A percentile compares a stretch with the other conserved stretches of the same genome.
Evolutionary conservation across 148 eudicot species (phyloP).

Genomic region (Amaranthus palmeri): DNA sequence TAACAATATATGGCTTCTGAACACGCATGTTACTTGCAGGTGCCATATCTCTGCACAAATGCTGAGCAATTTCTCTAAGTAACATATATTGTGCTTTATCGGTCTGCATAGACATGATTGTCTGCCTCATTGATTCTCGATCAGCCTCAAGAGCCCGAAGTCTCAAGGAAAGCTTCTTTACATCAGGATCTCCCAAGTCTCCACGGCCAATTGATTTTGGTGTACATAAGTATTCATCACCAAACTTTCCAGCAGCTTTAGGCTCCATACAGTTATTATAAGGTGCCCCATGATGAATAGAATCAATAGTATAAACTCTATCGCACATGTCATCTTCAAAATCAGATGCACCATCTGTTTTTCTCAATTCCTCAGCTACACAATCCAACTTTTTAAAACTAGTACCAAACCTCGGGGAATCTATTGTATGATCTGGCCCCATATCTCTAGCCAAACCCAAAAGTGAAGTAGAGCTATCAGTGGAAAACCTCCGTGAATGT

Average conservation of each 20-base stretch:
- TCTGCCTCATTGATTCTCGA: conserved; percentile 89
- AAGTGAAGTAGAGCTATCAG: conserved; percentile 47
- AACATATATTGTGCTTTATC: conserved; percentile 90
- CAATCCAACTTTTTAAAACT: conserved; percentile 49
- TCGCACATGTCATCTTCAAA: conserved; percentile 69
- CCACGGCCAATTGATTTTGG: conserved; percentile 41
- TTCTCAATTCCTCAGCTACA: conserved; percentile 42
- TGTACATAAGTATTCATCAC: conserved; percentile 48
- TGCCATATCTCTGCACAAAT: conserved; percentile 77
- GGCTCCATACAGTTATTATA: conserved; percentile 40
- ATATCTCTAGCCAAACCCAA: conserved; percentile 38
- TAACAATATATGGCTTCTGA: conserved; percentile 44
- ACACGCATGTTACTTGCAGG: conserved; percentile 49
- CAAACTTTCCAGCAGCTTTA: conserved; percentile 40
- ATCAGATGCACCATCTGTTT: conserved; percentile 57
- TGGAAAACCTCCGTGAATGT: conserved; percentile 44
- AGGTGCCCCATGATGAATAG: conserved; percentile 47
- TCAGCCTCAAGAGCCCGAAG: conserved; percentile 98
- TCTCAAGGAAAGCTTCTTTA: conserved; percentile 67
- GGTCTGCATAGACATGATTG: conserved; percentile 77
- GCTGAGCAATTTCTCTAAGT: conserved; percentile 92
- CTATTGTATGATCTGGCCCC: conserved; percentile 36
- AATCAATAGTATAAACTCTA: conserved; percentile 87
- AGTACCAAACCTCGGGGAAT: conserved; percentile 51
- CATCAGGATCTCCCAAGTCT: conserved; percentile 61